Evolutionary conservation across 441 rosid species (phyloP).

Genomic region (Gossypium gossypioides): DNA sequence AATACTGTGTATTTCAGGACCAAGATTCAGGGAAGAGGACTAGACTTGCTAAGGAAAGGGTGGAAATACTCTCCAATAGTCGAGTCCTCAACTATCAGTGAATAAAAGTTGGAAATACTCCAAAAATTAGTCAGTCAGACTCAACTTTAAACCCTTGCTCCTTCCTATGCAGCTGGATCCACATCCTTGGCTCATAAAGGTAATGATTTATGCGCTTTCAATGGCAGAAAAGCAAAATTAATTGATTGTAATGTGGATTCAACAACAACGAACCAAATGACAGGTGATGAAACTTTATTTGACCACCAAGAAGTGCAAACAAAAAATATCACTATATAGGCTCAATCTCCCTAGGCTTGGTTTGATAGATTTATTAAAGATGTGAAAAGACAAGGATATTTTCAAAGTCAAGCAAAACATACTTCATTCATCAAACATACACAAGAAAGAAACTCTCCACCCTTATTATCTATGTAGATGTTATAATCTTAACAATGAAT

Average conservation of each 20-base stretch:
- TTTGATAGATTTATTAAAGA: background rate
- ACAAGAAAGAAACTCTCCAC: background rate
- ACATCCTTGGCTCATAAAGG: background rate
- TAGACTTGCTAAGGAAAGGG: background rate
- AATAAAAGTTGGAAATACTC: background rate
- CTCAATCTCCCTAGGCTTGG: background rate
- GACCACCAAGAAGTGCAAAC: background rate
- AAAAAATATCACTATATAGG: background rate
- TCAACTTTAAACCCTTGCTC: background rate
- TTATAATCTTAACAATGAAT: background rate
- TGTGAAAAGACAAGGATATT: background rate
- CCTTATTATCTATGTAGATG: background rate
- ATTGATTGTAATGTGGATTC: background rate
- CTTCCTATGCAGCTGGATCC: background rate
- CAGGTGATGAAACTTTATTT: background rate
- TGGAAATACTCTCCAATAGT: background rate
- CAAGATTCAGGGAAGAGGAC: background rate
- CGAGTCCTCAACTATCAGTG: background rate
- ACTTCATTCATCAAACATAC: background rate
- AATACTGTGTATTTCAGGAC: background rate
- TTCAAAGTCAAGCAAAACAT: background rate
- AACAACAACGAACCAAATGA: background rate
- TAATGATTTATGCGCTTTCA: background rate
- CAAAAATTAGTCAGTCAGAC: background rate
- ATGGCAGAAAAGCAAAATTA: background rate